phyloP scores from a whole-genome alignment of 208 protist genomes.

The Baffinella frigidus region DNA sequence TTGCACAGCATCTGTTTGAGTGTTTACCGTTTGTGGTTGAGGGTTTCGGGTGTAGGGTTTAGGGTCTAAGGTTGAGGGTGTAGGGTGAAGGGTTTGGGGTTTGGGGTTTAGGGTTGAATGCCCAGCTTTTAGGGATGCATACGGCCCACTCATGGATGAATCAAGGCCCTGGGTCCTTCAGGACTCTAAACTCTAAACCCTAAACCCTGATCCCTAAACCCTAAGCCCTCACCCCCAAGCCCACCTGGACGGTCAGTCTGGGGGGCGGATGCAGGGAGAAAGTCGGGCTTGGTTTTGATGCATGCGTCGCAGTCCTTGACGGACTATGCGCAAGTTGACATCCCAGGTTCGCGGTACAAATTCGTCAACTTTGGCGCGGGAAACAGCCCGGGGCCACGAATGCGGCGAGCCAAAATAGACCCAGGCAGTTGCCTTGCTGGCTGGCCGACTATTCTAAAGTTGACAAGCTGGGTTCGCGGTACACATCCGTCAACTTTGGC shows the following conservation, averaged over 20 bases:
- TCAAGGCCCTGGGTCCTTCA: background rate
- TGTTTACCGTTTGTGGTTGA: background rate
- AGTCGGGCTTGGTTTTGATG: slow-evolving; percentile 43
- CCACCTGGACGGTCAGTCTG: background rate
- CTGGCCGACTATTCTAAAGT: background rate
- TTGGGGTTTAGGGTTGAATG: background rate
- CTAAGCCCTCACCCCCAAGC: too few relatives aligned
- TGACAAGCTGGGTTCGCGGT: background rate
- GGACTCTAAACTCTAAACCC: too few relatives aligned
- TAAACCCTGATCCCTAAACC: too few relatives aligned
- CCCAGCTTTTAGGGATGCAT: background rate
- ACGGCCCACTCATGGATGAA: background rate
- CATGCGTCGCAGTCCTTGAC: slow-evolving; percentile 30
- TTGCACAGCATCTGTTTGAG: too few relatives aligned
- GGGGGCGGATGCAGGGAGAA: slow-evolving; percentile 44
- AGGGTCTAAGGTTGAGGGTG: too few relatives aligned
- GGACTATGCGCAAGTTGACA: background rate
- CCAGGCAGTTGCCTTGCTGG: background rate
- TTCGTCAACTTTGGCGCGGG: too few relatives aligned
- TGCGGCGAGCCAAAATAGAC: too few relatives aligned
- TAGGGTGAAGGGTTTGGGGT: background rate
- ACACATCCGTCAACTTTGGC: background rate
- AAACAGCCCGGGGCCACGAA: too few relatives aligned
- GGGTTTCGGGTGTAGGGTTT: too few relatives aligned
- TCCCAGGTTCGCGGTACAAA: too few relatives aligned